Conservation (phyloP, 495 filamentous ascomycete genomes). For the Rhypophila decipiens region DNA sequence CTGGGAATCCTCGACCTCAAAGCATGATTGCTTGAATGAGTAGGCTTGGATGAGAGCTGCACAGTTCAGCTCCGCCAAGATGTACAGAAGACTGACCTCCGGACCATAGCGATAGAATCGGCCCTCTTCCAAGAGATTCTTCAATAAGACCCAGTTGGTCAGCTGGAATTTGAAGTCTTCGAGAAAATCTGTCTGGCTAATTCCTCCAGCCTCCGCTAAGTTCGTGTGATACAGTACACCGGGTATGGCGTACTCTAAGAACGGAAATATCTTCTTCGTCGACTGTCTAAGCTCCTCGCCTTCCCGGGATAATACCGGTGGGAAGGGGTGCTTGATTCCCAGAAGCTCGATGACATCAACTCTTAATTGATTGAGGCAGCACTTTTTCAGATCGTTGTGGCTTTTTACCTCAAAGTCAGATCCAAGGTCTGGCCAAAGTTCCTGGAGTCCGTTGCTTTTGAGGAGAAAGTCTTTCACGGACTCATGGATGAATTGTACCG, state of each 20-base stretch:
- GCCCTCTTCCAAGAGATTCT: too few relatives aligned
- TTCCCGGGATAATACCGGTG: constrained; percentile 28
- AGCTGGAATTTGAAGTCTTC: neutral
- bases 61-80: neutral
- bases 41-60: constrained; percentile 31
- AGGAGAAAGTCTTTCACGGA: constrained; percentile 36
- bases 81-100: neutral
- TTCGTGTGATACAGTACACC: neutral
- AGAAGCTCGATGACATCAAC: neutral
- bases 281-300: neutral
- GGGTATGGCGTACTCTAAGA: neutral
- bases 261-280: neutral
- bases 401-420: constrained; percentile 17
- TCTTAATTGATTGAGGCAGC: neutral
- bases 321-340: neutral
- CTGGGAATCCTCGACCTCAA: constrained; percentile 27
- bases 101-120: neutral
- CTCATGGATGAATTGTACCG: constrained; percentile 39
- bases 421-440: constrained; percentile 28
- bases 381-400: constrained; percentile 23
- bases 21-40: constrained; percentile 11
- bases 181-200: neutral
- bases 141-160: too few relatives aligned
- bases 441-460: constrained; percentile 26
- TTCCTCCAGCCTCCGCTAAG: neutral